These are phyloP conservation scores for Multifurca ochricompacta DNA, from an alignment of 768 basidiomycete species.

Conservation along the genomic window DNA sequence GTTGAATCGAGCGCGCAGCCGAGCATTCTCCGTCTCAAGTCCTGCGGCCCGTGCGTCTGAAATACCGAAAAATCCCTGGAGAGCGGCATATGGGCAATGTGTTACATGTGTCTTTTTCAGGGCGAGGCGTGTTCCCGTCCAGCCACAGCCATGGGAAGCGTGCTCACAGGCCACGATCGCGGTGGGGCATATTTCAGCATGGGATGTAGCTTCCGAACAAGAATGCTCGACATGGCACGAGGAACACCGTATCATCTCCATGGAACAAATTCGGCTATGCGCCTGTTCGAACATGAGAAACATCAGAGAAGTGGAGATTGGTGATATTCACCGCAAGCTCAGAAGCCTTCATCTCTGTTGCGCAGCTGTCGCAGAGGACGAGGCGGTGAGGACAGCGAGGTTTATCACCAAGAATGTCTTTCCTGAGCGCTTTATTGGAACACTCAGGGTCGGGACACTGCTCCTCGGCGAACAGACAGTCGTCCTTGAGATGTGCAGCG, in stretches of 20 bases:
- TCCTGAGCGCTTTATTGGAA: conserved; percentile 35
- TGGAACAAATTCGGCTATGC: conserved; percentile 35
- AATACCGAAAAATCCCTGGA: conserved; percentile 51
- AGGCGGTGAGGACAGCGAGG: conserved; percentile 32
- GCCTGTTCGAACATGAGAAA: background rate
- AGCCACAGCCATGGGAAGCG: conserved; percentile 43
- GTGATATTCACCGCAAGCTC: conserved; percentile 30
- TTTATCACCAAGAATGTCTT: conserved; percentile 29
- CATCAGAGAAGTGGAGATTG: conserved; percentile 3
- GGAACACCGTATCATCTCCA: conserved; percentile 32
- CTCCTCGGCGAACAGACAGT: conserved; percentile 51
- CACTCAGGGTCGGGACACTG: conserved; percentile 44
- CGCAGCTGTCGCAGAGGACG: conserved; percentile 25
- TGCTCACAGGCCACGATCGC: conserved; percentile 39
- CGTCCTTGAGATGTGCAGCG: conserved; percentile 51
- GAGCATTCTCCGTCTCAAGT: conserved; percentile 56
- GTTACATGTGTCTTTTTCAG: conserved; percentile 32
- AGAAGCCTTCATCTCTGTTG: conserved; percentile 33
- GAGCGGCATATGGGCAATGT: conserved; percentile 49
- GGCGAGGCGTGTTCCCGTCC: conserved; percentile 38
- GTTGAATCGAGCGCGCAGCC: conserved; percentile 51
- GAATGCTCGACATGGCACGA: conserved; percentile 34
- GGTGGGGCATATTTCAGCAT: conserved; percentile 34
- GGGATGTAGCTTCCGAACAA: conserved; percentile 30
- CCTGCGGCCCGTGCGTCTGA: conserved; percentile 29